phyloP scores from a whole-genome alignment of 805 yeast genomes.

The Schwanniomyces polymorphus region DNA sequence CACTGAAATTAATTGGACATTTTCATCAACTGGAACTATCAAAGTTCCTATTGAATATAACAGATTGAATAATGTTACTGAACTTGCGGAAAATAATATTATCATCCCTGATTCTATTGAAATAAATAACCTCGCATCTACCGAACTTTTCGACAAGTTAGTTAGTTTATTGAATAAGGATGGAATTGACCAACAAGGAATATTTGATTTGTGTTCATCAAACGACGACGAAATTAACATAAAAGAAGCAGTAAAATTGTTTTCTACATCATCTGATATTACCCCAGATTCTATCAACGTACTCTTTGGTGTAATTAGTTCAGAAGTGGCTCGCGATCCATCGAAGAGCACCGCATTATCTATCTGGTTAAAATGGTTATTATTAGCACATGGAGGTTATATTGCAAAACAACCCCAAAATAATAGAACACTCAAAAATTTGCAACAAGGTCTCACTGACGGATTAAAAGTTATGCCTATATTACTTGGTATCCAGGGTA shows the following conservation, averaged over 20 bases:
- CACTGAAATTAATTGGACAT: conserved; percentile 11
- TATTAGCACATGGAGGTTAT: conserved; percentile 69
- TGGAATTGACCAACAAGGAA: conserved; percentile 8
- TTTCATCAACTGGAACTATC: conserved; percentile 10
- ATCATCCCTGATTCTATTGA: conserved; percentile 7
- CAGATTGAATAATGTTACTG: conserved; percentile 17
- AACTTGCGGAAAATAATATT: conserved; percentile 10
- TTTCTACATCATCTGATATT: conserved; percentile 28
- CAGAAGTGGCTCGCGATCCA: conserved; percentile 27
- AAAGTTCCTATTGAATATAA: conserved; percentile 11
- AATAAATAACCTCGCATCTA: conserved; percentile 20
- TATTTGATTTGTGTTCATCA: conserved; percentile 24
- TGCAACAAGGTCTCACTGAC: conserved; percentile 57
- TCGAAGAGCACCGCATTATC: conserved; percentile 27
- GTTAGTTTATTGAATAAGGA: conserved; percentile 9
- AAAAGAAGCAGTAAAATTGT: conserved; percentile 33
- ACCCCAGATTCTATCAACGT: conserved; percentile 18
- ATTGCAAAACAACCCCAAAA: conserved; percentile 53
- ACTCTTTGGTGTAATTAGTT: conserved; percentile 28
- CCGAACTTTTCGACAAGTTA: conserved; percentile 19
- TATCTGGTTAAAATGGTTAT: conserved; percentile 80
- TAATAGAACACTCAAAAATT: conserved; percentile 52
- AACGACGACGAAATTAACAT: conserved; percentile 31
- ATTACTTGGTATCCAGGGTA: conserved; percentile 80
- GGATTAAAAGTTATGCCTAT: conserved; percentile 62